Evolutionary conservation across 73 alveolate genomes (phyloP).

Genomic region (Strombidium stylifer): DNA sequence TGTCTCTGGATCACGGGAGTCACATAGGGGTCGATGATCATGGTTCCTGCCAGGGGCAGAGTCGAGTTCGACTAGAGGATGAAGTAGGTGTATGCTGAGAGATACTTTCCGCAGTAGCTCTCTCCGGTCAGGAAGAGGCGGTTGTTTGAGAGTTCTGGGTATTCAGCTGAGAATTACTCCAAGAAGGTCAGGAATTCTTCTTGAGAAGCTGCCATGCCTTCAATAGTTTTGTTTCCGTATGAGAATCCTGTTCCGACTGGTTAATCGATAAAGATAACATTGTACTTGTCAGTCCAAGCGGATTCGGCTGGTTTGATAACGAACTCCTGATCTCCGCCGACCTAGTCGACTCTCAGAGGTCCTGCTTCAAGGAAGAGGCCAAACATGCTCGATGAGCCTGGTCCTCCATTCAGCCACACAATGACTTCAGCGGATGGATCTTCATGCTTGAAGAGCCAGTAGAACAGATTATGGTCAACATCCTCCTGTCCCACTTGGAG

Average conservation of each 20-base stretch:
- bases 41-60: not conserved
- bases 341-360: constrained; percentile 41
- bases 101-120: constrained; percentile 93
- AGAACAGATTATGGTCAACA: constrained; percentile 20
- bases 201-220: not conserved
- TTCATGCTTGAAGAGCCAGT: constrained; percentile 27
- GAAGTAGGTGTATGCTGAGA: constrained; percentile 63
- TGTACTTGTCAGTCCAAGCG: constrained; percentile 18
- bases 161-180: constrained; percentile 44
- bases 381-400: constrained; percentile 83
- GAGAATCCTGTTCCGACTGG: constrained; percentile 38
- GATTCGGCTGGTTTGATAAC: not conserved
- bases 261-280: constrained; percentile 31
- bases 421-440: constrained; percentile 58
- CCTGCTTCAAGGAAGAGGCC: constrained; percentile 89
- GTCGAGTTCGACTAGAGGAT: constrained; percentile 2
- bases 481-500: not conserved
- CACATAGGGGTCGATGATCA: constrained; percentile 9
- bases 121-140: constrained; percentile 92
- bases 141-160: constrained; percentile 63
- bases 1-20: constrained; percentile 7
- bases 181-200: constrained; percentile 13
- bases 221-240: not conserved
- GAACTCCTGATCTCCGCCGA: constrained; percentile 1
- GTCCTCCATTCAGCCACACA: constrained; percentile 96